Evolutionary conservation across 2,329 filamentous ascomycete species (phyloP), one percentile per base, ranked within the genome.

Genomic region (Pseudogymnoascus sp.): DNA sequence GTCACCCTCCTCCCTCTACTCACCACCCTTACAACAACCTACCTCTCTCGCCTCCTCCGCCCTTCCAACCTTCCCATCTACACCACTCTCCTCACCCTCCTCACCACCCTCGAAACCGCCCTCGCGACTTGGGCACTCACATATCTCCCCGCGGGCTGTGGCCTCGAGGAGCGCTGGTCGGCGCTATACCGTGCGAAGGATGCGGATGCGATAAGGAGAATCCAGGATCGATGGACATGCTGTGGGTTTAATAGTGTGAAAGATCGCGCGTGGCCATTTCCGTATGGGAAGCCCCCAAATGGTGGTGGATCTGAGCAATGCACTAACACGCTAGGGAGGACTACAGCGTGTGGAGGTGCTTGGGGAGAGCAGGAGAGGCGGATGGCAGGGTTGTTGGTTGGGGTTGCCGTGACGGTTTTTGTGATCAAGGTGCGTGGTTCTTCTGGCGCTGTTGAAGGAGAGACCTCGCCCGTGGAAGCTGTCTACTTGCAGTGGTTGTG

Each of bases 141-240:
- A 16, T 65, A 72, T 62, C 71, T 72, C 11, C 40, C 69, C 5
- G 59, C 71, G 37, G 33, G 76, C n/a, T 90, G 87, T 70, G 74
- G 77, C 1, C 73, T 90, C n/a, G 76, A 83, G 7, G 75, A 76
- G 2, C 73, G 72, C 40, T 91, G 88, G 88, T 75, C 77, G 67
- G 66, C 64, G 2, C 70, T 89, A 64, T 90, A 78, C 68, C 72
- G 67, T 0, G 67, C 69, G 0, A 83, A 86, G 65, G 77, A 89
- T 62, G 78, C 66, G 0, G 69, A 70, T 4, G 72, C 78, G 1
- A 81, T 91, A 63, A 76, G 79, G 44, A 73, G 75, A 1, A 86
- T 91, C 61, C 88, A 91, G 69, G 85, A 91, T 70, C 72, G 79
- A 0, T 80, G 89, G 33, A 71, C 81, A 6, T 91, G 88, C 75